Evolutionary conservation across 2,329 filamentous ascomycete species (phyloP), one percentile per base, ranked within the genome.

Genomic region (Fusarium oxysporum): DNA sequence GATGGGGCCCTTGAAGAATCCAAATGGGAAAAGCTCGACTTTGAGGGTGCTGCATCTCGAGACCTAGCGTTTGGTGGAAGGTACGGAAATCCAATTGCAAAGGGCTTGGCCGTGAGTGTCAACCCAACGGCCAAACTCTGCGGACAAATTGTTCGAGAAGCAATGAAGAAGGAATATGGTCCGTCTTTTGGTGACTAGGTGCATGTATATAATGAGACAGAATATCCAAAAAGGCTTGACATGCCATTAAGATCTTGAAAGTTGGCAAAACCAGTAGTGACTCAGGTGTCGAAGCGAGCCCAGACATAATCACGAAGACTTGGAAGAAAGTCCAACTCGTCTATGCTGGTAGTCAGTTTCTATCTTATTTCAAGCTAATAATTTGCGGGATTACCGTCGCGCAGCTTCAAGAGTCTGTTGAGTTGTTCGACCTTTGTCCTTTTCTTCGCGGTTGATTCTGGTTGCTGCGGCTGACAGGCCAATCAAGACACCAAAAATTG

Each of bases 91-190:
- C 88, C 90, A 62, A 86, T 92, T 70, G 90, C 90, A 25, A 91
- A 90, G 78, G 87, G 85, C 8, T 81, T 92, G 71, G 90, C 90
- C 10, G 91, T 92, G 56, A 87, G 86, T 78, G 88, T 88, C 33
- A 93, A 92, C 78, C 91, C 91, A 30, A 92, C 89, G 21, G 90
- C 91, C 5, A 92, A 92, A 82, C 82, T 92, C 47, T 93, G 91
- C 77, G 91, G 91, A 4, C 86, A 91, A 76, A 92, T 92, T 79
- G 91, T 93, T 41, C 86, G 88, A 55, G 89, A 92, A 81, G 91
- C 90, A 54, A 90, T 92, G 89, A 91, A 86, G 82, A 91, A 89
- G 80, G 91, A 92, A 79, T 91, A 91, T 74, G 88, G 88, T 1
- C 83, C 85, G n/a, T 83, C 81, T 14, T 86, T 85, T 78, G 82